Conservation (phyloP, 2,329 filamentous ascomycete species). For the Fonsecaea pedrosoi region DNA sequence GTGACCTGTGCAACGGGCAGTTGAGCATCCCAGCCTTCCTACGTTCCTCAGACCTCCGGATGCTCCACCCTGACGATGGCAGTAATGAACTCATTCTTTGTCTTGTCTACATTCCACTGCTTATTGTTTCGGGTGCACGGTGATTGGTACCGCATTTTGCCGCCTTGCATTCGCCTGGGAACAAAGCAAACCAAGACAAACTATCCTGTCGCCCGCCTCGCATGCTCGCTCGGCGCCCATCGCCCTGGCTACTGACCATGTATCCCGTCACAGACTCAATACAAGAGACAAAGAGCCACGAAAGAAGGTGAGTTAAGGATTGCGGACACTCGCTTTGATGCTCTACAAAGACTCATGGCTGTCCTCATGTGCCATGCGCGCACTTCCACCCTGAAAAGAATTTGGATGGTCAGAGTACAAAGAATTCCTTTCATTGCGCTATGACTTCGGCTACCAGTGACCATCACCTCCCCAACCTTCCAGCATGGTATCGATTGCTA, state of each 20-base stretch:
- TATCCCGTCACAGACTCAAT: conserved; percentile 20
- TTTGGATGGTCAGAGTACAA: conserved; percentile 32
- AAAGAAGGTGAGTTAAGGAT: conserved; percentile 18
- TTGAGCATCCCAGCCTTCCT: conserved; percentile 13
- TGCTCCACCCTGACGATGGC: conserved; percentile 8
- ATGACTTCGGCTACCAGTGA: conserved; percentile 40
- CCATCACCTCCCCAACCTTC: conserved; percentile 45
- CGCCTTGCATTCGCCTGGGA: conserved; percentile 42
- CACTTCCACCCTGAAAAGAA: conserved; percentile 24
- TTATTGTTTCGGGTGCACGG: conserved; percentile 45
- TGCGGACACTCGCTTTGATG: conserved; percentile 23
- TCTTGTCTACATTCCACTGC: conserved; percentile 41
- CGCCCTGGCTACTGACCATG: conserved; percentile 17
- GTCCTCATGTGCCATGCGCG: conserved; percentile 30
- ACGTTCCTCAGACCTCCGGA: conserved; percentile 7
- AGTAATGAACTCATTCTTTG: conserved; percentile 37
- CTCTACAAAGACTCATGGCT: conserved; percentile 31
- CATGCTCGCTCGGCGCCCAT: conserved; percentile 19
- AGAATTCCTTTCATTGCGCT: conserved; percentile 41
- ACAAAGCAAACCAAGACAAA: conserved; percentile 47
- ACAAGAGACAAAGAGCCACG: conserved; percentile 23
- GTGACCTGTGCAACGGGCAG: conserved; percentile 9
- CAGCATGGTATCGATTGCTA: conserved; percentile 54
- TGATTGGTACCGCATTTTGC: conserved; percentile 43
- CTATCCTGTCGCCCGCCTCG: conserved; percentile 31